phyloP scores from a whole-genome alignment of 2,329 filamentous ascomycete genomes.

The Fusarium pseudonygamai region DNA sequence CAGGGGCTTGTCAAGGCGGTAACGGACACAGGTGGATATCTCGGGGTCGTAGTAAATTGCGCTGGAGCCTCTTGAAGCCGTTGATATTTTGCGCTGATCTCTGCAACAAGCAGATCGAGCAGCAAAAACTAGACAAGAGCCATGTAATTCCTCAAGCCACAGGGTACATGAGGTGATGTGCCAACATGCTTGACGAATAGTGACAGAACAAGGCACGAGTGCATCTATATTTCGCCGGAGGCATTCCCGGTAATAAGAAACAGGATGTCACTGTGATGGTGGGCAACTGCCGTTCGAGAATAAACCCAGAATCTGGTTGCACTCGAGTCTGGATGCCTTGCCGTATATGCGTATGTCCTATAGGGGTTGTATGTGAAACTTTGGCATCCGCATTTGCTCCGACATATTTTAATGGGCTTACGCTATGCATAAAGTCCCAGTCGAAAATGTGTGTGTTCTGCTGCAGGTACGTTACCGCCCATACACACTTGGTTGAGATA shows the following conservation, averaged over 20 bases:
- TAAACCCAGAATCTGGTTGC: background rate
- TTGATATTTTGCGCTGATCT: background rate
- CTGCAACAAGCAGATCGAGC: background rate
- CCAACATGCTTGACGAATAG: background rate
- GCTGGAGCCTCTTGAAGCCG: conserved; percentile 18
- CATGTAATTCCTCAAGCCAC: conserved; percentile 24
- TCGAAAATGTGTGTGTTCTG: conserved; percentile 32
- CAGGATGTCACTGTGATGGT: background rate
- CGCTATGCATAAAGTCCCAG: conserved; percentile 10
- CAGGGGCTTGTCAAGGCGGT: conserved; percentile 25
- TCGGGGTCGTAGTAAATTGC: conserved; percentile 41
- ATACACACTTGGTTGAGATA: conserved; percentile 3
- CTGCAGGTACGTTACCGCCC: conserved; percentile 42
- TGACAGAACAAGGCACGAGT: background rate
- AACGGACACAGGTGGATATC: conserved; percentile 31
- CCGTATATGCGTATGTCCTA: background rate
- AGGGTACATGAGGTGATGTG: background rate
- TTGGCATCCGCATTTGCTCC: background rate
- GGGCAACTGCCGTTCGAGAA: background rate
- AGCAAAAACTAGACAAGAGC: background rate
- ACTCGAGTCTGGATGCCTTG: background rate
- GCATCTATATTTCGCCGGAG: background rate
- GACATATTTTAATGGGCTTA: conserved; percentile 2
- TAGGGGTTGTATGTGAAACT: conserved; percentile 5
- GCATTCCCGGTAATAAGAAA: background rate